These are phyloP conservation scores for Hansfordia pulvinata DNA, from an alignment of 2,329 filamentous ascomycete species.

Conservation along the genomic window DNA sequence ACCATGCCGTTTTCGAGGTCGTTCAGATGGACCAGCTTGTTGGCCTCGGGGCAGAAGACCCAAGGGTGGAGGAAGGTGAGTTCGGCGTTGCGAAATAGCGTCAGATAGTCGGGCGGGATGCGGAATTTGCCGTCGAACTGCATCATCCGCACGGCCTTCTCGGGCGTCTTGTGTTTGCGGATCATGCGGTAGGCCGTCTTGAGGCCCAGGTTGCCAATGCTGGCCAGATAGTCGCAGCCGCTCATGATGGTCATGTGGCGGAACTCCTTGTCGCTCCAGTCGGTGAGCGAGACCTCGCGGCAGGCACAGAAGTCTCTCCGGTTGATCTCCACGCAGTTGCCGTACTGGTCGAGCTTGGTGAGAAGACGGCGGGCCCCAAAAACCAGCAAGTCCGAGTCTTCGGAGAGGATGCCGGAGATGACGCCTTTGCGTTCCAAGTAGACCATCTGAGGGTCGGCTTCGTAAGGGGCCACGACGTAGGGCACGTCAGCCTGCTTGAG, in stretches of 20 bases:
- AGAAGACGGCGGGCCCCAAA: slow-evolving; percentile 85
- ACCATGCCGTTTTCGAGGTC: slow-evolving; percentile 48
- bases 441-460: slow-evolving; percentile 92
- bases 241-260: slow-evolving; percentile 92
- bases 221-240: slow-evolving; percentile 88
- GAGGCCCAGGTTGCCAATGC: slow-evolving; percentile 72
- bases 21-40: slow-evolving; percentile 63
- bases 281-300: slow-evolving; percentile 74
- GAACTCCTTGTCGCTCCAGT: slow-evolving; percentile 87
- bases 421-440: slow-evolving; percentile 81
- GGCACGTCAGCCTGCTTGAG: slow-evolving; percentile 67
- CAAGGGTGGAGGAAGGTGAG: slow-evolving; percentile 88
- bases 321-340: slow-evolving; percentile 84
- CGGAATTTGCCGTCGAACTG: slow-evolving; percentile 80
- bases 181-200: slow-evolving; percentile 90
- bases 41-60: slow-evolving; percentile 70
- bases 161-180: slow-evolving; percentile 78
- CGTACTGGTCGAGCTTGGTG: slow-evolving; percentile 89
- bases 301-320: slow-evolving; percentile 80
- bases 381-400: slow-evolving; percentile 91
- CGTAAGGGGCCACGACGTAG: slow-evolving; percentile 91
- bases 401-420: slow-evolving; percentile 79
- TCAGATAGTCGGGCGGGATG: slow-evolving; percentile 69
- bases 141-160: slow-evolving; percentile 67
- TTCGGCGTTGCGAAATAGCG: slow-evolving; percentile 75